Base-by-base conservation (phyloP, 177 flowering plant species). In the Vitis hybrid region DNA sequence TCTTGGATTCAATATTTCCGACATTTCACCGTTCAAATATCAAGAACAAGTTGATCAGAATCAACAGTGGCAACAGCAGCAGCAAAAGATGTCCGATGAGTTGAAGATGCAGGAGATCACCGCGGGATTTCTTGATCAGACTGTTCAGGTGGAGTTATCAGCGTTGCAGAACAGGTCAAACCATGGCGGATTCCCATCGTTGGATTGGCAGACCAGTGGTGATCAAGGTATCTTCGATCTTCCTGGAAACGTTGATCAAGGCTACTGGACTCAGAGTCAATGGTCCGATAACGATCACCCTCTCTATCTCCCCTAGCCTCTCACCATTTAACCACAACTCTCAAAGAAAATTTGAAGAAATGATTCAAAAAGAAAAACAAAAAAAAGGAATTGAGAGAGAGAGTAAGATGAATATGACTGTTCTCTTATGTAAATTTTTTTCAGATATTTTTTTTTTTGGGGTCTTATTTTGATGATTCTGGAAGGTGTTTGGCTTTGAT, bases 211-310 rank as follows among this genome's bases (percentile, higher is more conserved):
- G 22, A 76, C 63, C 66, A 33, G 67, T 52, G 84, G 84, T 2
- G 87, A 87, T 72, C 87, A 82, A 55, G 77, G 72, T 2, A 51
- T 90, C 72, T 88, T 84, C 78, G 90, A 89, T 78, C 75, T 87
- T 9, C 72, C 88, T 15, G 77, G 72, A 56, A 53, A 83, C 70
- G 82, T 84, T 64, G 95, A 90, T 83, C 95, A 86, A 18, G 70
- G 74, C 4, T 90, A 83, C 77, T 90, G 95, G 95, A 76, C 71
- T 73, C 89, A 90, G 62, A 72, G 59, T 71, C 92, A 85, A 66
- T 90, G 92, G 90, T 60, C 71, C 63, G 90, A 85, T 26, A 78
- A 72, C 69, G 94, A 88, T 71, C 86, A 86, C 7, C 68, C 80
- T 29, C 84, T 86, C 55, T 87, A 78, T 53, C 87, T 86, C 33